A percentile compares a stretch with the other conserved stretches of the same genome.
Conservation (phyloP, 495 filamentous ascomycete species). For the Alectoria sarmentosa region DNA sequence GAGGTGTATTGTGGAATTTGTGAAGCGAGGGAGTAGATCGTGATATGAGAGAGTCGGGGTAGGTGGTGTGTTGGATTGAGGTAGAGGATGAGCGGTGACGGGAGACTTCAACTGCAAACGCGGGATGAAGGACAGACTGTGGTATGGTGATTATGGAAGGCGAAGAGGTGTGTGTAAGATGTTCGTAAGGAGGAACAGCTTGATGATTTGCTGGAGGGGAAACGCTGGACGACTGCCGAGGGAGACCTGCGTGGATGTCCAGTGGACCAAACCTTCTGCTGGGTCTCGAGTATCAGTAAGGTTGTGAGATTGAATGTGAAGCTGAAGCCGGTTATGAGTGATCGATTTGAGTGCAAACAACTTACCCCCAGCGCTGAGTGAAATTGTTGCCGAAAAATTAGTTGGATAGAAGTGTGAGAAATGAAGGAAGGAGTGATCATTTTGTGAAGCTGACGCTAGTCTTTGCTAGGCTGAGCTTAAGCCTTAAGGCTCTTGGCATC, state of each 20-base stretch:
- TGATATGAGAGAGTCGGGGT: constrained; percentile 27
- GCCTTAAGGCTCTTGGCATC: not conserved
- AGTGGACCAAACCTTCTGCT: constrained; percentile 18
- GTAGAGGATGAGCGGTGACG: constrained; percentile 20
- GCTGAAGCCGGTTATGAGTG: not conserved
- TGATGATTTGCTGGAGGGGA: constrained; percentile 1
- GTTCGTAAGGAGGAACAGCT: constrained; percentile 18
- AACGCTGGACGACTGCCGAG: constrained; percentile 22
- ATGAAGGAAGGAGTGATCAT: constrained; percentile 5
- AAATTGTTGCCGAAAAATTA: not conserved
- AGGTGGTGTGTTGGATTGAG: constrained; percentile 20
- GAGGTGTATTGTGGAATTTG: constrained; percentile 19
- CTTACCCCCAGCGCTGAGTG: not conserved
- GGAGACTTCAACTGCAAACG: constrained; percentile 19
- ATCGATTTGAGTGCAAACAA: not conserved
- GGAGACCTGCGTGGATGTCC: constrained; percentile 12
- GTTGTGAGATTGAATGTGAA: not conserved
- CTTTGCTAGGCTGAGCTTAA: not conserved
- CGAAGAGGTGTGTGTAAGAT: constrained; percentile 20
- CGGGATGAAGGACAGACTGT: constrained; percentile 18
- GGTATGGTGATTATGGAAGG: constrained; percentile 21
- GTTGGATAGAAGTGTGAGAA: not conserved
- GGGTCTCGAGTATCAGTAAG: constrained; percentile 3
- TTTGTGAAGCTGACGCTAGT: not conserved
- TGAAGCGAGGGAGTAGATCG: constrained; percentile 30